Base-by-base conservation (phyloP, 352 stramenopile genomes). In the Phytopythium boreale region DNA sequence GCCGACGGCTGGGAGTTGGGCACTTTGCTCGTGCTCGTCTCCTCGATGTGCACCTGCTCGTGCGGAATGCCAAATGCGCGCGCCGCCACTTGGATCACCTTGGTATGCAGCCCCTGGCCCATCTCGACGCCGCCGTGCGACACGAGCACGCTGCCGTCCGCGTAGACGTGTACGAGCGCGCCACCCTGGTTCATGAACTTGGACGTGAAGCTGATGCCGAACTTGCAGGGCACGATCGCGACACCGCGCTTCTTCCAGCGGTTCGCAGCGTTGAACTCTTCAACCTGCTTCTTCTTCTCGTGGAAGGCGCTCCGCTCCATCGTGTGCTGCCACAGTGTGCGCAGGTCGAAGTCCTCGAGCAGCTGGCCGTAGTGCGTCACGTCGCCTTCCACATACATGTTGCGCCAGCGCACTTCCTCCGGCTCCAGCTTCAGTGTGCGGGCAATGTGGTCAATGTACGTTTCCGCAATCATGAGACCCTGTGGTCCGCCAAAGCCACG, bases 151-250 rank as follows among this genome's bases (percentile, higher is more conserved):
- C 93, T 98, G 10, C 95, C 96, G 64, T 99, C 97, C 2, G 82
- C 82, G 71, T 99, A 99, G 15, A 99, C 78, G 74, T 99, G 94
- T 11, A 99, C 96, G 15, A 99, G 81, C 2, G 96, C 77, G 1
- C 95, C 96, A 27, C 93, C 96, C 72, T 99, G 95, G 71, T 99
- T 99, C 95, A 99, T 98, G 58, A 97, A 98, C 68, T 98, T 98
- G 27, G 88, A 84, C 11, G 94, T 99, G 65, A 98, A 99, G 24
- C 84, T 97, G 68, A 99, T 98, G 10, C 96, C 97, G 78, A 98
- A 99, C 63, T 97, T 97, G 36, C 77, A 90, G 1, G 92, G 92
- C 5, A 97, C 56, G 27, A 96, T 81, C 22, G 80, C 75, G 2
- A 97, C 68, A 0, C 97, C 96, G 39, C 96, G 77, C 77, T 99